Base-by-base conservation (phyloP, 225 moss, liverwort and hornwort species). In the Polytrichum formosum region DNA sequence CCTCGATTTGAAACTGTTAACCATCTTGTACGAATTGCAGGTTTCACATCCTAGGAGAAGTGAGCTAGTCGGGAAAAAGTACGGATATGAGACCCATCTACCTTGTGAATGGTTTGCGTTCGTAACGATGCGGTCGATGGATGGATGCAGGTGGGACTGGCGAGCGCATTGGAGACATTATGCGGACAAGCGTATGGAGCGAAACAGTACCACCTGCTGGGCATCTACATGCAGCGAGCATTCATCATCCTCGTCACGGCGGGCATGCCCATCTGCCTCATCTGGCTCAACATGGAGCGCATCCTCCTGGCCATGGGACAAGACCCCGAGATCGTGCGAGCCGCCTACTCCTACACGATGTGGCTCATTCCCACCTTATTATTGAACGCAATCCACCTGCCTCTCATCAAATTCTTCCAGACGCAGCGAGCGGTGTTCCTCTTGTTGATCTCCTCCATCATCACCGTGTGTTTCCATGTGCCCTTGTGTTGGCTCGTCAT, bases 181-280 rank as follows among this genome's bases (percentile, higher is more conserved):
- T 87, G 87, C 67, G 87, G 87, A 26, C 87, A 87, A 78, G 87
- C 83, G 0, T 87, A 72, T 59, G 87, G 87, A 9, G 87, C 83
- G 23, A 64, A 81, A 64, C 74, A 87, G 69, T 83, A 83, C 27
- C 76, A 74, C 53, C 31, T 87, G 54, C 78, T 87, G 55, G 83
- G 87, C 5, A 71, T 87, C 20, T 81, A 74, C 31, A 8, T 83
- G 26, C 87, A 83, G 18, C 83, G 87, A 4, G 83, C 80, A 16
- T 17, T 74, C 8, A 10, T 83, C 20, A 60, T 87, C 7, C 69
- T 81, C n/a, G 6, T 30, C 3, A 19, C 58, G 29, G 19, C 74
- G 2, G 64, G 64, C 1, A 35, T 72, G 18, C 83, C 83, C 56
- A 74, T 87, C 54, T 25, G 7, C 16, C 9, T 78, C 22, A 0